Percentiles rank a stretch among this genome's conserved stretches.
Evolutionary conservation across 352 stramenopile species (phyloP).

Genomic region (Globisporangium irregulare): DNA sequence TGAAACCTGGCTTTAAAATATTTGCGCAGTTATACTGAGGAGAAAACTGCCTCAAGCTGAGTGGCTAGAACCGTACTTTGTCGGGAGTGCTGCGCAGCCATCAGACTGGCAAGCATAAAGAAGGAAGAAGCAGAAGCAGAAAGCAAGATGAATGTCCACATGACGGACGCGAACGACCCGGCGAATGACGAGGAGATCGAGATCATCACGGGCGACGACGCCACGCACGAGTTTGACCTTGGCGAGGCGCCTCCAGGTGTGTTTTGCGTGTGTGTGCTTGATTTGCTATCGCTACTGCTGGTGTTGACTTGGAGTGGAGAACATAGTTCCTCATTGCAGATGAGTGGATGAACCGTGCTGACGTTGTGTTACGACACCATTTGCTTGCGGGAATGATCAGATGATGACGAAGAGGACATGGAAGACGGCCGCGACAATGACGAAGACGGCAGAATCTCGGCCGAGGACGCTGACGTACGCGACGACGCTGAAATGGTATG

Average conservation of each 20-base stretch:
- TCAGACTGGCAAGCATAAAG: conserved; percentile 21
- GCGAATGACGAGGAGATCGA: conserved; percentile 71
- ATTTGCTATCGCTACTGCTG: not conserved
- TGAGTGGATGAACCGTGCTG: not conserved
- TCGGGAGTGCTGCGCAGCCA: conserved; percentile 1
- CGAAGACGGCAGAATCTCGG: conserved; percentile 58
- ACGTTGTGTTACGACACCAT: not conserved
- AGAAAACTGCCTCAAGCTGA: not conserved
- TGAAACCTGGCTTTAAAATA: not conserved
- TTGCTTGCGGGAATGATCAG: conserved; percentile 14
- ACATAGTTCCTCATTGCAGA: not conserved
- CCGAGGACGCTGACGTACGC: conserved; percentile 63
- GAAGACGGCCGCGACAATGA: conserved; percentile 37
- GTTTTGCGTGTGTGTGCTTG: conserved; percentile 23
- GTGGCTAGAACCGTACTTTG: conserved; percentile 17
- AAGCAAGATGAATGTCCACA: conserved; percentile 28
- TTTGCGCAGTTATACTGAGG: not conserved
- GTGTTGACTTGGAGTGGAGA: not conserved
- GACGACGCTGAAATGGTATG: conserved; percentile 73
- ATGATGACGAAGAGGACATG: conserved; percentile 71
- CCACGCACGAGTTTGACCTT: conserved; percentile 79
- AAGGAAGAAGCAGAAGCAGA: conserved; percentile 38
- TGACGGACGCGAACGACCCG: conserved; percentile 30
- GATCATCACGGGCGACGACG: conserved; percentile 80
- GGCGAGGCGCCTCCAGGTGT: conserved; percentile 73